Percentiles rank a stretch among this genome's conserved stretches.
Evolutionary conservation across 768 basidiomycete genomes (phyloP).

Genomic region (Mycena filopes): DNA sequence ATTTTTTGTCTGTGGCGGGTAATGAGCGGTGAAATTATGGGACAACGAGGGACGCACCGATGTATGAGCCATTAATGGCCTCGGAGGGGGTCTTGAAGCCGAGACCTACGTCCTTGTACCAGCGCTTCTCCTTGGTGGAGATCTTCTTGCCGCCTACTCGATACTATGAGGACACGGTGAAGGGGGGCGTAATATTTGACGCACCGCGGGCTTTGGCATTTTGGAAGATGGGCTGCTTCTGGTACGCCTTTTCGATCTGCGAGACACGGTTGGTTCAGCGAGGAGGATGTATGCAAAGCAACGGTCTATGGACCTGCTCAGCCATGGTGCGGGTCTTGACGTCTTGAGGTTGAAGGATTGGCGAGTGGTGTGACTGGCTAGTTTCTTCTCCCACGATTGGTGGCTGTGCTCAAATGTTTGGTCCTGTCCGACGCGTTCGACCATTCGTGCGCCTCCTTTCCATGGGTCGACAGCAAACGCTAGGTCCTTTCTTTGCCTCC

Average conservation of each 20-base stretch:
- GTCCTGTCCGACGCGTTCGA: constrained; percentile 42
- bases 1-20: constrained; percentile 89
- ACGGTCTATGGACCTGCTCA: constrained; percentile 38
- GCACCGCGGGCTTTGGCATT: constrained; percentile 93
- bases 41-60: constrained; percentile 68
- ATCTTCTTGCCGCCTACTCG: constrained; percentile 86
- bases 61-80: constrained; percentile 96
- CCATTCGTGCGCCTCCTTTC: constrained; percentile 22
- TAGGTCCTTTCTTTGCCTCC: constrained; percentile 56
- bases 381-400: constrained; percentile 48
- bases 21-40: neutral
- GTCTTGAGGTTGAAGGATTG: no score
- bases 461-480: constrained; percentile 82
- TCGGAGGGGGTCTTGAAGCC: constrained; percentile 97
- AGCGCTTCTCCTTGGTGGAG: constrained; percentile 93
- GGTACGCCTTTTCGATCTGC: constrained; percentile 96
- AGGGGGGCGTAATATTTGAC: constrained; percentile 45
- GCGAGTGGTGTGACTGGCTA: no score
- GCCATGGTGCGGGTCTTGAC: constrained; percentile 35
- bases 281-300: constrained; percentile 4
- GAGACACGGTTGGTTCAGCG: constrained; percentile 19
- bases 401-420: constrained; percentile 57
- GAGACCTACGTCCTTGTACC: constrained; percentile 99
- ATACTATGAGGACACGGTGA: constrained; percentile 5
- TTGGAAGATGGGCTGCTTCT: constrained; percentile 98